phyloP scores from a whole-genome alignment of 78 protist genomes.

The Dictyostelium purpureum region DNA sequence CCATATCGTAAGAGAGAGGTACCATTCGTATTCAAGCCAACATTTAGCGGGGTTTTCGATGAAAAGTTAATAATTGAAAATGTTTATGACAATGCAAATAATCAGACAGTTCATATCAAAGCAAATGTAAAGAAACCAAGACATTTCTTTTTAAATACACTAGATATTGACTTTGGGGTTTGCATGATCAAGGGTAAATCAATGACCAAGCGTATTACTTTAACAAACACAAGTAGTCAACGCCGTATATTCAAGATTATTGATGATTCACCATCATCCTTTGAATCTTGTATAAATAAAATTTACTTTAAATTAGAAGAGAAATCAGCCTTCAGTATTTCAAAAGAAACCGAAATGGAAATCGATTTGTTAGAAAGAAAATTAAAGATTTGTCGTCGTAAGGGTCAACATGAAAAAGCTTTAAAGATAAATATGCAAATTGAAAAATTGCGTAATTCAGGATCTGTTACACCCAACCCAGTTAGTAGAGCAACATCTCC shows the following conservation, averaged over 20 bases:
- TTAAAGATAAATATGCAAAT: slow-evolving; percentile 51
- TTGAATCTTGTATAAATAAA: slow-evolving; percentile 53
- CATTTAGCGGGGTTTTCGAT: slow-evolving; percentile 79
- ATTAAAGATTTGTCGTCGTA: slow-evolving; percentile 72
- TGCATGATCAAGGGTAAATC: slow-evolving; percentile 28
- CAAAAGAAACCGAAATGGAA: slow-evolving; percentile 56
- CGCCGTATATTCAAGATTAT: slow-evolving; percentile 53
- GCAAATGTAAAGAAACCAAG: slow-evolving; percentile 74
- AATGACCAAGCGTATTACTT: slow-evolving; percentile 6
- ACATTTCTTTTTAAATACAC: slow-evolving; percentile 59
- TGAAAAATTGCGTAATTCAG: slow-evolving; percentile 36
- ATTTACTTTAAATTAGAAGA: slow-evolving; percentile 45
- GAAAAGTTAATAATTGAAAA: slow-evolving; percentile 82
- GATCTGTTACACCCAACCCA: slow-evolving; percentile 35
- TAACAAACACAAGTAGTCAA: slow-evolving; percentile 65
- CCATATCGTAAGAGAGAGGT: slow-evolving; percentile 77
- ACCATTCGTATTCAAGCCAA: slow-evolving; percentile 84
- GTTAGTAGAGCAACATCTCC: slow-evolving; percentile 65
- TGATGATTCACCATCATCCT: slow-evolving; percentile 44
- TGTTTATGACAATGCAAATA: slow-evolving; percentile 69
- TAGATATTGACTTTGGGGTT: slow-evolving; percentile 68
- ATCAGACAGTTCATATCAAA: slow-evolving; percentile 74
- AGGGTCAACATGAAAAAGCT: slow-evolving; percentile 77
- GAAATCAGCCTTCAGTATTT: slow-evolving; percentile 26
- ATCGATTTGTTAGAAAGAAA: slow-evolving; percentile 69